A percentile compares a stretch with the other conserved stretches of the same genome.
phyloP scores from a whole-genome alignment of 805 yeast species.

The Yarrowia osloensis region DNA sequence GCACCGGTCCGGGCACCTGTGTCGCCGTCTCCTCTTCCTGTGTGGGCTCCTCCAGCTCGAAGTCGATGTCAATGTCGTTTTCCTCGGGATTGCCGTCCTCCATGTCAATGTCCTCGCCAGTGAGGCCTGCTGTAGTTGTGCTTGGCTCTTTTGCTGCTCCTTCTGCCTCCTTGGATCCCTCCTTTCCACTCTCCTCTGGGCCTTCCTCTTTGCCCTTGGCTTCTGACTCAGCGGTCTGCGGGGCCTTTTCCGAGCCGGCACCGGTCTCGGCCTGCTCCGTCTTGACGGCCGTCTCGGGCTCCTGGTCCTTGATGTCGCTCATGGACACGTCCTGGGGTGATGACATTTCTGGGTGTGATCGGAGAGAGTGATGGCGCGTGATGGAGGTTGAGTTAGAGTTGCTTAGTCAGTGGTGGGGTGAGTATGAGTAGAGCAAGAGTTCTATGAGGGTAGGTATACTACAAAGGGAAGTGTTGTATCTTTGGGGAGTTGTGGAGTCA shows the following conservation, averaged over 20 bases:
- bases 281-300: background rate
- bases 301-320: conserved; percentile 17
- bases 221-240: background rate
- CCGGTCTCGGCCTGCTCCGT: background rate
- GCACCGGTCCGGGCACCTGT: conserved; percentile 36
- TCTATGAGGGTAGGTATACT: too few species aligned
- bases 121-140: background rate
- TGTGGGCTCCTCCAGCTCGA: conserved; percentile 31
- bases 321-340: conserved; percentile 27
- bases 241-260: background rate
- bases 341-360: background rate
- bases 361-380: background rate
- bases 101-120: conserved; percentile 27
- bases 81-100: conserved; percentile 29
- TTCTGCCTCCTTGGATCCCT: background rate
- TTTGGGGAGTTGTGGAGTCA: too few species aligned
- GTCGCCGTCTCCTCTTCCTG: conserved; percentile 35
- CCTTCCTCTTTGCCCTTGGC: background rate
- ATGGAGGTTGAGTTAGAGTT: background rate
- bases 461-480: too few species aligned
- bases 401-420: background rate
- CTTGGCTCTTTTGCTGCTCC: too few species aligned
- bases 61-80: conserved; percentile 33
- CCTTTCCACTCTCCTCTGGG: background rate
- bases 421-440: too few species aligned